Evolutionary conservation across 2,329 filamentous ascomycete species (phyloP).

Genomic region (Calonectria ilicicola): DNA sequence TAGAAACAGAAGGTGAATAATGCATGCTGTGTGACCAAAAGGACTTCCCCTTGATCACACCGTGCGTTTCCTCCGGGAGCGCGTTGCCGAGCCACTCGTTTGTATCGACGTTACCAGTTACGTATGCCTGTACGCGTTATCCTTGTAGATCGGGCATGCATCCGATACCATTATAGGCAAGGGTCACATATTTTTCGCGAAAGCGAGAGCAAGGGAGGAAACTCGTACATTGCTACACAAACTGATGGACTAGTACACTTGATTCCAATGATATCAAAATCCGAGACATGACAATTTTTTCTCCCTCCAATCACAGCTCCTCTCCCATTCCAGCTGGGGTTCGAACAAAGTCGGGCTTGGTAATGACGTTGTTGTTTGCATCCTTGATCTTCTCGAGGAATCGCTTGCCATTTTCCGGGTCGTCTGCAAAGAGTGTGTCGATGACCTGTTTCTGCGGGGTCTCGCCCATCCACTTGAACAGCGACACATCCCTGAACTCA

Average conservation of each 20-base stretch:
- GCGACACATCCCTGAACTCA: slow-evolving; percentile 78
- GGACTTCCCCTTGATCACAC: neutral
- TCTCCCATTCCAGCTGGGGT: neutral
- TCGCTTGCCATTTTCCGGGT: slow-evolving; percentile 69
- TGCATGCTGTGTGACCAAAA: neutral
- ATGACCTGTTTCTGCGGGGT: slow-evolving; percentile 74
- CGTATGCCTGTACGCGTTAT: neutral
- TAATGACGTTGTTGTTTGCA: slow-evolving; percentile 69
- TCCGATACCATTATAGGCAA: neutral
- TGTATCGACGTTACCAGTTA: neutral
- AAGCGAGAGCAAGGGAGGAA: neutral
- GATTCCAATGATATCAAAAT: neutral
- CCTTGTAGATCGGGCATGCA: neutral
- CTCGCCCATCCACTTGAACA: slow-evolving; percentile 82
- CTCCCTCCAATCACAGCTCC: neutral
- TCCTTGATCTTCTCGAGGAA: slow-evolving; percentile 73
- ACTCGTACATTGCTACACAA: neutral
- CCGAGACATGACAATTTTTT: neutral
- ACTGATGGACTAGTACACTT: neutral
- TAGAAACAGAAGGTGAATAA: neutral
- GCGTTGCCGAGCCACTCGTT: neutral
- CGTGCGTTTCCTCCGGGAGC: neutral
- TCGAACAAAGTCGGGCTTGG: slow-evolving; percentile 45
- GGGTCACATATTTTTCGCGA: neutral
- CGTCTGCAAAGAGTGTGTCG: slow-evolving; percentile 74